A percentile compares a stretch with the other conserved stretches of the same genome.
Evolutionary conservation across 129 eudicot genomes (phyloP).

Genomic region (Tagetes erecta): DNA sequence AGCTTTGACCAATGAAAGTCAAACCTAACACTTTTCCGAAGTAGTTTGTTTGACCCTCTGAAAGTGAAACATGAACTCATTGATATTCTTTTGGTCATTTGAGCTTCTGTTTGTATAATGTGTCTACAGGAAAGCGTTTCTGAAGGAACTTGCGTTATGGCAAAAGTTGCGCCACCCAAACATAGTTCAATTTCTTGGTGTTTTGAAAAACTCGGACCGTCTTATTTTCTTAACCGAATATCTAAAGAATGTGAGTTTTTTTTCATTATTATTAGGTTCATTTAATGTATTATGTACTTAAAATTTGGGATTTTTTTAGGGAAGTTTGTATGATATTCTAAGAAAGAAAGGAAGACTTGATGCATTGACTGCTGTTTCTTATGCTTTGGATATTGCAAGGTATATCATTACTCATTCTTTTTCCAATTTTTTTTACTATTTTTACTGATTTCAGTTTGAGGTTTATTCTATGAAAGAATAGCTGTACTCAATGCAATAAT

Average conservation of each 20-base stretch:
- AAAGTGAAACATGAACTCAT: conserved; percentile 9
- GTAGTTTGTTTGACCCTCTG: conserved; percentile 11
- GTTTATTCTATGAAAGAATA: background rate
- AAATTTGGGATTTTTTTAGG: conserved; percentile 36
- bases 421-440: background rate
- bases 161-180: conserved; percentile 68
- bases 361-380: conserved; percentile 60
- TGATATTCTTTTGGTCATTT: conserved; percentile 1
- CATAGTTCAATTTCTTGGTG: conserved; percentile 78
- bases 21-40: background rate
- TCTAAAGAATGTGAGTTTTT: conserved; percentile 48
- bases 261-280: background rate
- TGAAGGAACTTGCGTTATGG: conserved; percentile 69
- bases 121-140: conserved; percentile 50
- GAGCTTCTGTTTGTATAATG: background rate
- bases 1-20: conserved; percentile 29
- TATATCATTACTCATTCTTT: conserved; percentile 22
- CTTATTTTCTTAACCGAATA: conserved; percentile 63
- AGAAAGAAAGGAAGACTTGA: conserved; percentile 69
- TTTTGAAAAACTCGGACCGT: conserved; percentile 58
- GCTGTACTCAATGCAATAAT: background rate
- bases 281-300: conserved; percentile 16
- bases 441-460: background rate
- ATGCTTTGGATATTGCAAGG: conserved; percentile 84
- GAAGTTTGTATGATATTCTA: conserved; percentile 63